A percentile compares a stretch with the other conserved stretches of the same genome.
phyloP scores from a whole-genome alignment of 2,329 filamentous ascomycete genomes.

The Verticillium zaregamsianum region DNA sequence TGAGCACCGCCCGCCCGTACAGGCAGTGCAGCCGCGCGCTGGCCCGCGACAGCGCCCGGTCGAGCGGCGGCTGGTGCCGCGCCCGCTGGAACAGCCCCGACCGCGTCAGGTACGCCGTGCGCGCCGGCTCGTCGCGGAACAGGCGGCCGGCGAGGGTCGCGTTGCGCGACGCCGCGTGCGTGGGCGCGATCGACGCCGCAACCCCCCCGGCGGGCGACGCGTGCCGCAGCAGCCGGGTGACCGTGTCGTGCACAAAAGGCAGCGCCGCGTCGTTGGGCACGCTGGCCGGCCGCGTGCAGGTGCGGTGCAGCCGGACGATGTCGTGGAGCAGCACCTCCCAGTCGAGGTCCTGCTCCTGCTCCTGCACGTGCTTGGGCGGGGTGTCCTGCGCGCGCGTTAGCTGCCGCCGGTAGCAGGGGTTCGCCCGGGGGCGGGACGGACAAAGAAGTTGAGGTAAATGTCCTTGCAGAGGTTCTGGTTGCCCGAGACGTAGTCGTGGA shows the following conservation, averaged over 20 bases:
- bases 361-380: slow-evolving; percentile 9
- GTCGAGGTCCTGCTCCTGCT: slow-evolving; percentile 27
- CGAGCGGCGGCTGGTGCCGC: slow-evolving; percentile 23
- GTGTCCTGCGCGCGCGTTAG: slow-evolving; percentile 21
- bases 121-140: slow-evolving; percentile 44
- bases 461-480: slow-evolving; percentile 59
- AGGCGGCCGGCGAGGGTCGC: slow-evolving; percentile 37
- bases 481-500: slow-evolving; percentile 50
- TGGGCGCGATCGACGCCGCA: slow-evolving; percentile 19
- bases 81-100: slow-evolving; percentile 61
- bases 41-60: slow-evolving; percentile 44
- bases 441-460: slow-evolving; percentile 48
- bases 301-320: slow-evolving; percentile 35
- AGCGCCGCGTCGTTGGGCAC: slow-evolving; percentile 36
- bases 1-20: slow-evolving; percentile 57
- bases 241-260: slow-evolving; percentile 41
- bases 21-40: slow-evolving; percentile 69
- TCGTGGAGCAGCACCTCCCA: slow-evolving; percentile 41
- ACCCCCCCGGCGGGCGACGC: slow-evolving; percentile 26
- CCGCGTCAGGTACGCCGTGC: slow-evolving; percentile 56
- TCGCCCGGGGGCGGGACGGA: background rate
- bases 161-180: slow-evolving; percentile 43
- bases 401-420: background rate
- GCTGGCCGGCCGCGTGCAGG: slow-evolving; percentile 29
- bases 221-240: slow-evolving; percentile 40